Conservation (phyloP, 495 filamentous ascomycete genomes). For the Neurospora sp. region DNA sequence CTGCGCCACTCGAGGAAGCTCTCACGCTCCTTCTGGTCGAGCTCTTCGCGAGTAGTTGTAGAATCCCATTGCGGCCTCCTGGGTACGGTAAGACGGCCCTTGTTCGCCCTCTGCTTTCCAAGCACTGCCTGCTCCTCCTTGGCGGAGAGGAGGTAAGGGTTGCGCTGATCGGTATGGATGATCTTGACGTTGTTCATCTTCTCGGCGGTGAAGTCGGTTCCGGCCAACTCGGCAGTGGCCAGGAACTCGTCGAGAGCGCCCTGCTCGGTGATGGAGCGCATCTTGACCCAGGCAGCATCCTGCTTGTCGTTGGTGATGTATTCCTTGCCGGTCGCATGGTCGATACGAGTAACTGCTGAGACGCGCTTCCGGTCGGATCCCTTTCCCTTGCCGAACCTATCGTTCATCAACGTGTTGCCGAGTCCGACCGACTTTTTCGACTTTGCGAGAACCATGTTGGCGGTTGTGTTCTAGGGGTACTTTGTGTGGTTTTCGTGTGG, state of each 20-base stretch:
- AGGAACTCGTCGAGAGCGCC: constrained; percentile 73
- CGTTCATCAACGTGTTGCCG: constrained; percentile 76
- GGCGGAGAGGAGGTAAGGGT: constrained; percentile 84
- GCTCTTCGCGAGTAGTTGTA: constrained; percentile 66
- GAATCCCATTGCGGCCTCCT: constrained; percentile 82
- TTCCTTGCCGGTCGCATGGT: constrained; percentile 51
- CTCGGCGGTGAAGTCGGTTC: constrained; percentile 97
- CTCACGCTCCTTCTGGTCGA: constrained; percentile 71
- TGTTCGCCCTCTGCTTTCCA: constrained; percentile 74
- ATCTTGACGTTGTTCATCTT: constrained; percentile 98
- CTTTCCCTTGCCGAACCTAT: constrained; percentile 85
- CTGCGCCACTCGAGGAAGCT: constrained; percentile 83
- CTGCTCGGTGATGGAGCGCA: constrained; percentile 97
- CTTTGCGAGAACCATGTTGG: constrained; percentile 81
- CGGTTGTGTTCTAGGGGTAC: not conserved
- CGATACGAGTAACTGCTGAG: constrained; percentile 51
- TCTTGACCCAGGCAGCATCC: constrained; percentile 83
- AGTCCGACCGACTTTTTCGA: constrained; percentile 91
- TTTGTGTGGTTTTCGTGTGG: not conserved
- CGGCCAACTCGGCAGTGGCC: constrained; percentile 83
- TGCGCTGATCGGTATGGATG: constrained; percentile 88
- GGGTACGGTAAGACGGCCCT: constrained; percentile 72
- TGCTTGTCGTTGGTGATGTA: constrained; percentile 64
- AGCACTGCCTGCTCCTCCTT: constrained; percentile 71
- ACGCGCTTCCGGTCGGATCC: constrained; percentile 52